These are phyloP conservation scores for Lactarius hatsudake DNA, from an alignment of 768 basidiomycete genomes.

Conservation along the genomic window DNA sequence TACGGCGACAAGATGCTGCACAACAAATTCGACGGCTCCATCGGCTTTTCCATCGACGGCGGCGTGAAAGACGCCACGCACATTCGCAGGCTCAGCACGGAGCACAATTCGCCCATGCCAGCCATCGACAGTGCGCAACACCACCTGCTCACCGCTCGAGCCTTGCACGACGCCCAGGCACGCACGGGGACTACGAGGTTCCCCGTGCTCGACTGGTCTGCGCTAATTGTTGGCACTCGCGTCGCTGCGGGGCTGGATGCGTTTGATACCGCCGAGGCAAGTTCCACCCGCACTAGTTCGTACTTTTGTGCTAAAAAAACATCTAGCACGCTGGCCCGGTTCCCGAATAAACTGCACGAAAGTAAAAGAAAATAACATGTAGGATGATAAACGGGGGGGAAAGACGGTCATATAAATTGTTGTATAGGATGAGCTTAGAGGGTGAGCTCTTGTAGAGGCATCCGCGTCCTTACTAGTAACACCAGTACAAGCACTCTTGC, in stretches of 20 bases:
- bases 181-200: conserved; percentile 47
- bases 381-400: neutral
- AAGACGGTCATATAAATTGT: neutral
- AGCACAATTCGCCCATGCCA: conserved; percentile 69
- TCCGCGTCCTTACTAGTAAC: neutral
- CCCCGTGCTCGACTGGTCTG: conserved; percentile 78
- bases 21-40: conserved; percentile 69
- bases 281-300: conserved; percentile 5
- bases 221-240: conserved; percentile 72
- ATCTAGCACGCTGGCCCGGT: conserved; percentile 10
- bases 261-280: conserved; percentile 39
- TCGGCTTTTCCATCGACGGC: conserved; percentile 80
- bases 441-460: neutral
- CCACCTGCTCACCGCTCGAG: conserved; percentile 75
- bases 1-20: conserved; percentile 70
- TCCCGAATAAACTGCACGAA: conserved; percentile 7
- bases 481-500: neutral
- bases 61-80: conserved; percentile 85
- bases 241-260: conserved; percentile 66
- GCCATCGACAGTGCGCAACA: conserved; percentile 68
- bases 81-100: conserved; percentile 65
- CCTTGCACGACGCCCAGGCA: conserved; percentile 54
- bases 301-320: neutral
- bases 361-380: neutral
- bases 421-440: neutral